These are phyloP conservation scores for Lachancea waltii DNA, from an alignment of 805 yeast genomes.

Conservation along the genomic window DNA sequence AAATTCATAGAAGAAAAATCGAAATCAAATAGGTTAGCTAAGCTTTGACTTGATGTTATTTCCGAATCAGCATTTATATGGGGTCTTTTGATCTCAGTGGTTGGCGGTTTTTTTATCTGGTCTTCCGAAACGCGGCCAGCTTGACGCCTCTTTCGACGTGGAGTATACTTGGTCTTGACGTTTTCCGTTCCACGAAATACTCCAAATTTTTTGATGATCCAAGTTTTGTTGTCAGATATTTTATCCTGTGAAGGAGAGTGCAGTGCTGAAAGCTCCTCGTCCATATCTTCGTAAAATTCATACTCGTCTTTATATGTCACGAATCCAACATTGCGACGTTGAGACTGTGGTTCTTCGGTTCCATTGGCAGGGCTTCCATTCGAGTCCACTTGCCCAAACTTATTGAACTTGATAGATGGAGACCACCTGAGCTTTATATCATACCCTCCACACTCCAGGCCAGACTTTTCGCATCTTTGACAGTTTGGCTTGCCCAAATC, in stretches of 20 bases:
- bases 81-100: neutral
- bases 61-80: neutral
- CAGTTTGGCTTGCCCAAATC: constrained; percentile 69
- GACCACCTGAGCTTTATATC: constrained; percentile 76
- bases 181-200: constrained; percentile 51
- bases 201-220: constrained; percentile 73
- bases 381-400: constrained; percentile 33
- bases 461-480: constrained; percentile 59
- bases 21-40: constrained; percentile 8
- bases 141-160: constrained; percentile 13
- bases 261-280: constrained; percentile 46
- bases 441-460: constrained; percentile 73
- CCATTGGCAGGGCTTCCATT: constrained; percentile 10
- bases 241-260: constrained; percentile 42
- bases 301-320: constrained; percentile 66
- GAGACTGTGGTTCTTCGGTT: constrained; percentile 47
- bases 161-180: constrained; percentile 20
- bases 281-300: constrained; percentile 77
- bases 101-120: too few relatives aligned
- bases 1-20: constrained; percentile 12
- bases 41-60: neutral
- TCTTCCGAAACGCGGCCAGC: too few relatives aligned
- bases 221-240: constrained; percentile 40
- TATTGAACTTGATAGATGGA: constrained; percentile 45
- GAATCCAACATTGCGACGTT: constrained; percentile 65